Conservation (phyloP, 345 rosid species). For the Citrus glauca region DNA sequence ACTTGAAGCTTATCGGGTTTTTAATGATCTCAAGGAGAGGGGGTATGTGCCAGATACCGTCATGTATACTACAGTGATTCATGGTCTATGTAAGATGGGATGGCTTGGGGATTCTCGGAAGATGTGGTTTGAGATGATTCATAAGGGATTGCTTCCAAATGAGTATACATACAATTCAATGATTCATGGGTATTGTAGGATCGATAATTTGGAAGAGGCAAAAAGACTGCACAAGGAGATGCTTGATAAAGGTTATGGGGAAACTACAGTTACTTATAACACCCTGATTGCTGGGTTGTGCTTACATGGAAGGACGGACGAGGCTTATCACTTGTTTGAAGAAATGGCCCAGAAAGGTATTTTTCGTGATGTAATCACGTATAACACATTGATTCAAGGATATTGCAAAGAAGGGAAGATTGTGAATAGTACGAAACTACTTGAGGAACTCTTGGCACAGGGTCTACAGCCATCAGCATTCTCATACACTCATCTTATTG, state of each 20-base stretch:
- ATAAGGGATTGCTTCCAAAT: slow-evolving; percentile 37
- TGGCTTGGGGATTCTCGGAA: slow-evolving; percentile 31
- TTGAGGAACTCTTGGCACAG: slow-evolving; percentile 31
- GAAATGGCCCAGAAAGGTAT: slow-evolving; percentile 56
- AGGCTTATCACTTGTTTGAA: slow-evolving; percentile 48
- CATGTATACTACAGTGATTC: slow-evolving; percentile 45
- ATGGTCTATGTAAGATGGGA: slow-evolving; percentile 33
- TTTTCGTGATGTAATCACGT: slow-evolving; percentile 37
- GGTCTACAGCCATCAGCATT: slow-evolving; percentile 31
- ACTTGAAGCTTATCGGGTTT: slow-evolving; percentile 35
- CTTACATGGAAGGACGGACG: slow-evolving; percentile 27
- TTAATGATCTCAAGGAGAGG: slow-evolving; percentile 48
- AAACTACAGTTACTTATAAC: slow-evolving; percentile 44
- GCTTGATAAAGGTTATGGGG: slow-evolving; percentile 39
- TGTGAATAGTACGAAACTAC: slow-evolving; percentile 23
- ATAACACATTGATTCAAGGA: slow-evolving; percentile 41
- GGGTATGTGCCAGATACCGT: slow-evolving; percentile 42
- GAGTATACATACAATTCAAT: slow-evolving; percentile 33
- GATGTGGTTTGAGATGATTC: slow-evolving; percentile 55
- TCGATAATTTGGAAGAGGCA: slow-evolving; percentile 31
- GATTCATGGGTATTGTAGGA: slow-evolving; percentile 34
- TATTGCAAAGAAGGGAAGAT: slow-evolving; percentile 44
- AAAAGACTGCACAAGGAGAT: slow-evolving; percentile 33
- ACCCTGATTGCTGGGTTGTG: slow-evolving; percentile 49
- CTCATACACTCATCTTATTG: slow-evolving; percentile 27